phyloP scores from a whole-genome alignment of 768 basidiomycete species.

The Thelephora aurantiotincta region DNA sequence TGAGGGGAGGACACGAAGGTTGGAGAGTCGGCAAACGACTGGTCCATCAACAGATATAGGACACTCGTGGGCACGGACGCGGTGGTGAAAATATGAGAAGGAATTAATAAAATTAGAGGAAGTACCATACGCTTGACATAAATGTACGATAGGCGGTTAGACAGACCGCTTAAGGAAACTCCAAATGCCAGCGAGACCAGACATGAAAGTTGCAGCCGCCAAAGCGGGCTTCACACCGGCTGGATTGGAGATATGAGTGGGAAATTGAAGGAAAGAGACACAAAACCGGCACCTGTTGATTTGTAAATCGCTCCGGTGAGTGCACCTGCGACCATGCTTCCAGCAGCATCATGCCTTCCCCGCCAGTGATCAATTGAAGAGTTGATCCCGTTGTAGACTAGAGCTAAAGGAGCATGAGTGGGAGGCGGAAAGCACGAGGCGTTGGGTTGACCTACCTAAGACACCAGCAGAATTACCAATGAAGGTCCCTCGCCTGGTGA shows the following conservation, averaged over 20 bases:
- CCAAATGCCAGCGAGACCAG: constrained; percentile 85
- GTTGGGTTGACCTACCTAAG: constrained; percentile 55
- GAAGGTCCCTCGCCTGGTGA: constrained; percentile 93
- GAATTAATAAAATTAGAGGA: constrained; percentile 3
- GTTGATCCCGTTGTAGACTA: constrained; percentile 94
- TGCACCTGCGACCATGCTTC: constrained; percentile 87
- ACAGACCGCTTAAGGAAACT: constrained; percentile 86
- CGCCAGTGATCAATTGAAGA: constrained; percentile 81
- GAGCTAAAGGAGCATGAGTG: constrained; percentile 40
- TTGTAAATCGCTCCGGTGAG: constrained; percentile 87
- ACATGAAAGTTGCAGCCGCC: constrained; percentile 80
- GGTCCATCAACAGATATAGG: neutral
- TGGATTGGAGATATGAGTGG: constrained; percentile 27
- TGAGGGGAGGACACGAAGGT: no score
- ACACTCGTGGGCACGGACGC: constrained; percentile 6
- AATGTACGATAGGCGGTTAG: constrained; percentile 27
- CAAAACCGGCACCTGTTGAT: constrained; percentile 63
- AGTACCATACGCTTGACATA: constrained; percentile 30
- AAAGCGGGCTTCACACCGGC: constrained; percentile 87
- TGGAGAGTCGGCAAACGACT: no score
- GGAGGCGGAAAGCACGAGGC: constrained; percentile 20
- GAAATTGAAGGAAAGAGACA: constrained; percentile 11
- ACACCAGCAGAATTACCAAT: constrained; percentile 98
- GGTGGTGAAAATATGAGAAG: constrained; percentile 6
- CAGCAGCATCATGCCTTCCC: constrained; percentile 83